Conservation (phyloP, 805 yeast species). For the Clavispora phyllophila region DNA sequence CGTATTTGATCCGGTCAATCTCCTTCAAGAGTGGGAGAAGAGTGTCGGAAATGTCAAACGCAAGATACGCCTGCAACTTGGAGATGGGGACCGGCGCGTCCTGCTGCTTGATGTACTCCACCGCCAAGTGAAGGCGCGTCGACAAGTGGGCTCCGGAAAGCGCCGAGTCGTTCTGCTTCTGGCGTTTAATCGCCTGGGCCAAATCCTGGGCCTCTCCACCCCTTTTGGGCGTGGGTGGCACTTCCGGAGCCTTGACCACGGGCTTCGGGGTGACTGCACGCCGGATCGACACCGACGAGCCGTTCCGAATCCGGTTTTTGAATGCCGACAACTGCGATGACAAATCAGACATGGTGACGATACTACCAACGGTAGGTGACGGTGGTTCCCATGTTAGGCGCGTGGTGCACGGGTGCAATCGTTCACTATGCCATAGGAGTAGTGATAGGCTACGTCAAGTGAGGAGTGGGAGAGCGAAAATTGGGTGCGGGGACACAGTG, state of each 20-base stretch:
- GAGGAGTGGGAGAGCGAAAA: too few species aligned
- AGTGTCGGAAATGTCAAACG: slow-evolving; percentile 54
- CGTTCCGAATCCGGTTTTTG: slow-evolving; percentile 40
- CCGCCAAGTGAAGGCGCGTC: slow-evolving; percentile 85
- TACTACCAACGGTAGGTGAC: not conserved
- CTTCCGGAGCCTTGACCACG: slow-evolving; percentile 10
- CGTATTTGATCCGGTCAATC: slow-evolving; percentile 71
- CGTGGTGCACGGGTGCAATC: not conserved
- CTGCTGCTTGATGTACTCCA: slow-evolving; percentile 74
- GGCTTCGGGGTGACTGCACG: slow-evolving; percentile 21
- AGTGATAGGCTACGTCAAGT: too few species aligned
- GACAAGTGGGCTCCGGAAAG: slow-evolving; percentile 63
- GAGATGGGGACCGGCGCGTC: slow-evolving; percentile 66
- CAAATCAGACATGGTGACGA: slow-evolving; percentile 27
- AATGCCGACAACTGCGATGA: slow-evolving; percentile 43
- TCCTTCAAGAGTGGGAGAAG: slow-evolving; percentile 68
- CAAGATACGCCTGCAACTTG: slow-evolving; percentile 64
- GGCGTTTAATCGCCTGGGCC: slow-evolving; percentile 33
- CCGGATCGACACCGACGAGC: slow-evolving; percentile 35
- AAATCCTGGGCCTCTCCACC: slow-evolving; percentile 22
- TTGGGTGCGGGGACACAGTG: too few species aligned
- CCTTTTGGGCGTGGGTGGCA: slow-evolving; percentile 4
- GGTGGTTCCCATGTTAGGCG: too few species aligned
- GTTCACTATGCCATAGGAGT: too few species aligned
- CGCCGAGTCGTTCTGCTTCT: slow-evolving; percentile 18